Evolutionary conservation across 805 yeast genomes (phyloP), one percentile per base, ranked within the genome.

Genomic region (Suhomyces faveliae): DNA sequence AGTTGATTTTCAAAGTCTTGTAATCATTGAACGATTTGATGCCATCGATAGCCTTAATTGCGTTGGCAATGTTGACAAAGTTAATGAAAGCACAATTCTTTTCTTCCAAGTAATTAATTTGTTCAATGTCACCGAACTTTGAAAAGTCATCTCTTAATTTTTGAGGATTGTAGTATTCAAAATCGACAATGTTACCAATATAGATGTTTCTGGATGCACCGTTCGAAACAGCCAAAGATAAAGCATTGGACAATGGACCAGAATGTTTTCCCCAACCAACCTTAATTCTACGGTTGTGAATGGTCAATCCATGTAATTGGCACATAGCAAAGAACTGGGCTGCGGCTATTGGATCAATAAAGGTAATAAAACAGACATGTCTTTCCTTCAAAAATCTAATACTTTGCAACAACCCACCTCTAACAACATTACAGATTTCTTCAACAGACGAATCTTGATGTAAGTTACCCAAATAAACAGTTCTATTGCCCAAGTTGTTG

Each of bases 251-350:
- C 53, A 92, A 75, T 1, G 96, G 90, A 9, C 98, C 98, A 5
- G 96, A 84, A 63, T 92, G 97, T 67, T 89, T 91, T 41, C 98
- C 99, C 98, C 99, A 92, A 17, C 97, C 97, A 48, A 92, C 90
- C 64, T 88, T 89, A 55, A 92, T 85, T 59, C 91, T 79, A 59
- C 95, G 79, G 63, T 85, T 85, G 62, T 88, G 96, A 51, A 92
- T 86, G 15, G 90, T 80, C 51, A 92, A 74, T 0, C 97, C 97
- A 61, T 90, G 95, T 53, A 90, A 73, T 60, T 89, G 90, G 55
- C 96, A 85, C 87, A 89, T 84, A 7, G 97, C 97, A 67, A 85
- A 92, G 64, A 92, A 92, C 68, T 92, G 98, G 1, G 97, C 97
- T 0, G 98, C 98, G 2, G 97, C 96, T 45, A 92, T 87, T 22